These are phyloP conservation scores for Nicotiana obtusifolia DNA, from an alignment of 257 asterid species.

Conservation along the genomic window DNA sequence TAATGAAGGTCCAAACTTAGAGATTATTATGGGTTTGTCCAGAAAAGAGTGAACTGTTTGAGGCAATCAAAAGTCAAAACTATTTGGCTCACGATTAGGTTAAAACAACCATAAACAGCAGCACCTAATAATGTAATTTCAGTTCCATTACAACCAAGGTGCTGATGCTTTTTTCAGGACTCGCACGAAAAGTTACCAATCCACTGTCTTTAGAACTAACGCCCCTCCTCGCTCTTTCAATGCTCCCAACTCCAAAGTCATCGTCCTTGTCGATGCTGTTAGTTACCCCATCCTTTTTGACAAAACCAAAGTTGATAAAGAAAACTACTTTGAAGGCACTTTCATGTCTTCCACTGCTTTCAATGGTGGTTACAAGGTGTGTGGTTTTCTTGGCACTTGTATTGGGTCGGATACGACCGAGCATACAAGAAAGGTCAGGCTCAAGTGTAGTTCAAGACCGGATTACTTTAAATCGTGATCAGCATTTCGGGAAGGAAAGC, in stretches of 20 bases:
- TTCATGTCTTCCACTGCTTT: slow-evolving; percentile 52
- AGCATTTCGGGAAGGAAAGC: no score
- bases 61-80: no score
- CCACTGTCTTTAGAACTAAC: slow-evolving; percentile 37
- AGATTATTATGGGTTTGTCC: no score
- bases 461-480: no score
- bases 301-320: slow-evolving; percentile 55
- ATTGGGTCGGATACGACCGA: no score
- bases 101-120: background rate
- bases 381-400: slow-evolving; percentile 57
- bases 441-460: no score
- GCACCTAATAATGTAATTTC: background rate
- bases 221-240: slow-evolving; percentile 51
- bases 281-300: slow-evolving; percentile 69
- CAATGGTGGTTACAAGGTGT: slow-evolving; percentile 61
- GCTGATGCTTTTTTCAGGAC: slow-evolving; percentile 33
- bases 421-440: no score
- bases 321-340: slow-evolving; percentile 62
- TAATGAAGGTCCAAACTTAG: no score
- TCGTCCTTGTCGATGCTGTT: slow-evolving; percentile 50
- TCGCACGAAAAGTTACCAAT: slow-evolving; percentile 34
- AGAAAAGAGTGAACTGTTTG: no score
- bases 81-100: background rate
- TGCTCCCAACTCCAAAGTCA: slow-evolving; percentile 28
- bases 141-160: slow-evolving; percentile 39